These are phyloP conservation scores for Aspergillus versicolor DNA, from an alignment of 2,329 filamentous ascomycete species.

Conservation along the genomic window DNA sequence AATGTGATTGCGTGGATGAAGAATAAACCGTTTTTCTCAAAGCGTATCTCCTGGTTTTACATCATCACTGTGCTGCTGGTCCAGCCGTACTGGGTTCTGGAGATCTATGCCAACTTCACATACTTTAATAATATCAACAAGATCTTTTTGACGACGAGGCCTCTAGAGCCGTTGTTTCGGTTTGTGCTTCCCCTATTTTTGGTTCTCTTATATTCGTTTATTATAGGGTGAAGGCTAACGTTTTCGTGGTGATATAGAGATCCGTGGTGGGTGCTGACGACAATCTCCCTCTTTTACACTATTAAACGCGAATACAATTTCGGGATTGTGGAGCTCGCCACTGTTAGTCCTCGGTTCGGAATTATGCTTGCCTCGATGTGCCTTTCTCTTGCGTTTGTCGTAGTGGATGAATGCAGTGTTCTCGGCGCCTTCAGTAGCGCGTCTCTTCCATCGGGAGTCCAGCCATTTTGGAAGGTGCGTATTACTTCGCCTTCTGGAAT, in stretches of 20 bases:
- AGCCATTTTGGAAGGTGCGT: slow-evolving; percentile 61
- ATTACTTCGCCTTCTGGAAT: not conserved
- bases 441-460: slow-evolving; percentile 54
- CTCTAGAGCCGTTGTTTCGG: slow-evolving; percentile 61
- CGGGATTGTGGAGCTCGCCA: slow-evolving; percentile 56
- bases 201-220: not conserved
- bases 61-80: slow-evolving; percentile 58
- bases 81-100: slow-evolving; percentile 63
- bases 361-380: slow-evolving; percentile 62
- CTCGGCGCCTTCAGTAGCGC: slow-evolving; percentile 46
- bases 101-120: slow-evolving; percentile 65
- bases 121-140: slow-evolving; percentile 59
- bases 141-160: slow-evolving; percentile 56
- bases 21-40: slow-evolving; percentile 58
- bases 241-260: slow-evolving; percentile 42
- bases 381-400: slow-evolving; percentile 59
- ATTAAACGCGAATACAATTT: slow-evolving; percentile 64
- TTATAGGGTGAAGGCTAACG: not conserved
- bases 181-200: slow-evolving; percentile 21
- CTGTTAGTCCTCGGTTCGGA: slow-evolving; percentile 63
- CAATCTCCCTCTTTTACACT: slow-evolving; percentile 59
- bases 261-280: slow-evolving; percentile 68
- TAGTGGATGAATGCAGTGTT: slow-evolving; percentile 62
- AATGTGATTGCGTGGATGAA: slow-evolving; percentile 69
- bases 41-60: slow-evolving; percentile 53